Evolutionary conservation across 2,329 filamentous ascomycete species (phyloP).

Genomic region (Zymoseptoria ardabiliae): DNA sequence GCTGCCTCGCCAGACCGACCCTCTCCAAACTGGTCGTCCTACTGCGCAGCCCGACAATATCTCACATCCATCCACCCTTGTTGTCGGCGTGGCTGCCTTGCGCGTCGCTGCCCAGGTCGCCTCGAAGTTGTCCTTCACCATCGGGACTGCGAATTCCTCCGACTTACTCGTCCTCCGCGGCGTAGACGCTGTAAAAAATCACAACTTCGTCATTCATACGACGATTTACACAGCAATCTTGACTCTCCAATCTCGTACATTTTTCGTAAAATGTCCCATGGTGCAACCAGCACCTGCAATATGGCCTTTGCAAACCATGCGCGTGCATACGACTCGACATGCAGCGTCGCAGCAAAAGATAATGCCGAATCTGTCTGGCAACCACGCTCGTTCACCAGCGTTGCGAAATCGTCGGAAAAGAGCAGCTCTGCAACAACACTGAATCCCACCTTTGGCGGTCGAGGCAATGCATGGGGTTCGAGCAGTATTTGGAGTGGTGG

Average conservation of each 20-base stretch:
- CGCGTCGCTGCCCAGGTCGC: neutral
- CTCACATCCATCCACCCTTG: neutral
- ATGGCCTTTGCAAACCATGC: conserved; percentile 20
- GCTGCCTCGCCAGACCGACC: neutral
- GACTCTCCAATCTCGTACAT: conserved; percentile 15
- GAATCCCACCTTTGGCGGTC: conserved; percentile 6
- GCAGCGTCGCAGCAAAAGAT: neutral
- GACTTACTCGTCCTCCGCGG: neutral
- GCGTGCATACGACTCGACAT: conserved; percentile 1
- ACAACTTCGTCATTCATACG: conserved; percentile 13
- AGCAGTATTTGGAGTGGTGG: conserved; percentile 26
- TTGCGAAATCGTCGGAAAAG: conserved; percentile 10
- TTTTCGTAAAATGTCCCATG: conserved; percentile 25
- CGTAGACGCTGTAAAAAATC: conserved; percentile 5
- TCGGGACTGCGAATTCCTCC: conserved; percentile 2
- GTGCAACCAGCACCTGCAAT: conserved; percentile 14
- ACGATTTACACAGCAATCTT: conserved; percentile 18
- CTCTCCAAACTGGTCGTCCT: neutral
- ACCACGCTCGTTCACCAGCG: conserved; percentile 22
- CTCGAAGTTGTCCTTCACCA: conserved; percentile 3
- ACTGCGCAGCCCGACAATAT: neutral
- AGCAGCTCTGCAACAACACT: conserved; percentile 14
- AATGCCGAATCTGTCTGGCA: conserved; percentile 3
- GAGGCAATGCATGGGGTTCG: conserved; percentile 19
- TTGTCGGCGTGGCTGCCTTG: neutral